Evolutionary conservation across 768 basidiomycete genomes (phyloP), one percentile per base, ranked within the genome.

Genomic region (Boletellus emodensis): DNA sequence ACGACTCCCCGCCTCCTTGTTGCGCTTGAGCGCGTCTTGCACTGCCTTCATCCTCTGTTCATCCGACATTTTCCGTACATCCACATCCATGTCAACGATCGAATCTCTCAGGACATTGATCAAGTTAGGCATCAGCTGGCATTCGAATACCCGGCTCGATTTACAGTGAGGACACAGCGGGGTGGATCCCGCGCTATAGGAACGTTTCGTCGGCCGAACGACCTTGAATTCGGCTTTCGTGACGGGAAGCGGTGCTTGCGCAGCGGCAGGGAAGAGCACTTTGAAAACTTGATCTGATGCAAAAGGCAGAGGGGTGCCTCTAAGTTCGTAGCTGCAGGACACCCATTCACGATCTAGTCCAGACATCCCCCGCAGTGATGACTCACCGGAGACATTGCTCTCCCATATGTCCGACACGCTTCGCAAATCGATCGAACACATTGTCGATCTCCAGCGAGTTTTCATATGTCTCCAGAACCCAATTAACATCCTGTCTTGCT

Each of bases 41-140:
- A 92, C 72, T 41, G 78, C 79, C 56, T 78, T 78, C 55, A 80
- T 76, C 59, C 89, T 73, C 65, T 90, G 84, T 60, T 83, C 86
- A 40, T 90, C 87, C 8, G 80, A 78, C 61, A 76, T 52, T 40
- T 71, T 73, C 56, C 64, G 68, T 41, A 51, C 53, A 46, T 60
- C 65, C 22, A 58, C 37, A 30, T 55, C 51, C 34, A 58, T 57
- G 42, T 61, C 61, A 33, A 53, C 52, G 17, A 43, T 38, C 35
- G 57, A 64, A 55, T 64, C 62, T 44, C 75, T 72, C 13, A 96
- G 73, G 13, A 90, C 70, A 45, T 89, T 89, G 65, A 97, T 93
- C 46, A 97, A 72, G 63, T 93, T 91, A 2, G 95, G 95, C 83
- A 94, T 95, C 46, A 97, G 75, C 66, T 98, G 95, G 60, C 88